Evolutionary conservation across 345 rosid species (phyloP).

Genomic region (Ricinus communis): DNA sequence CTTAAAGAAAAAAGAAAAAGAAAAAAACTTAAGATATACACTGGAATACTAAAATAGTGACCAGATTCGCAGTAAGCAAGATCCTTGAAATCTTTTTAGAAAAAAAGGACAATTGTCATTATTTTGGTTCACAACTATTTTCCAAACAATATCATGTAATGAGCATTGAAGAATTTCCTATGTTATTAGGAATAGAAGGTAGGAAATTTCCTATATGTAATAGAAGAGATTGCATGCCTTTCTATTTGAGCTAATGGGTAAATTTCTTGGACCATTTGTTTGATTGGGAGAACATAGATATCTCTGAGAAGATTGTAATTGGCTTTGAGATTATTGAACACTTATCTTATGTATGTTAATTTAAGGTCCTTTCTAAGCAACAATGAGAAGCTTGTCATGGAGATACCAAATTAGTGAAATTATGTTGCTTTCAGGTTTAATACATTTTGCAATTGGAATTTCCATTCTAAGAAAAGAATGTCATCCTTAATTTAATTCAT

Average conservation of each 20-base stretch:
- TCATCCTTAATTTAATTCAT: background rate
- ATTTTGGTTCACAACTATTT: background rate
- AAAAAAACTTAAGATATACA: too few relatives aligned
- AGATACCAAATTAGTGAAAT: background rate
- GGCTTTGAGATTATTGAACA: background rate
- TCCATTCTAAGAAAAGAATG: background rate
- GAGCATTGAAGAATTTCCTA: too few relatives aligned
- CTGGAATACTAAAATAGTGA: too few relatives aligned
- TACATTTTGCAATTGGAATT: background rate
- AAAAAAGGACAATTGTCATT: too few relatives aligned
- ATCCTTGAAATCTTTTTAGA: too few relatives aligned
- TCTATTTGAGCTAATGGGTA: too few relatives aligned
- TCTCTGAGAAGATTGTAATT: background rate
- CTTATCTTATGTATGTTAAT: background rate
- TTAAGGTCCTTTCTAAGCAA: background rate
- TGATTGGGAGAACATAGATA: too few relatives aligned
- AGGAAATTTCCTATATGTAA: too few relatives aligned
- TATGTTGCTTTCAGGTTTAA: background rate
- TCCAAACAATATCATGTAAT: background rate
- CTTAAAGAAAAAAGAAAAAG: too few relatives aligned
- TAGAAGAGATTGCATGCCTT: too few relatives aligned
- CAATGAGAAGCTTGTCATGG: background rate
- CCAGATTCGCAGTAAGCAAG: too few relatives aligned
- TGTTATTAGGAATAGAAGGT: too few relatives aligned
- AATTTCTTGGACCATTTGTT: background rate